phyloP scores from a whole-genome alignment of 495 filamentous ascomycete genomes.

The Aspergillus indologenus region DNA sequence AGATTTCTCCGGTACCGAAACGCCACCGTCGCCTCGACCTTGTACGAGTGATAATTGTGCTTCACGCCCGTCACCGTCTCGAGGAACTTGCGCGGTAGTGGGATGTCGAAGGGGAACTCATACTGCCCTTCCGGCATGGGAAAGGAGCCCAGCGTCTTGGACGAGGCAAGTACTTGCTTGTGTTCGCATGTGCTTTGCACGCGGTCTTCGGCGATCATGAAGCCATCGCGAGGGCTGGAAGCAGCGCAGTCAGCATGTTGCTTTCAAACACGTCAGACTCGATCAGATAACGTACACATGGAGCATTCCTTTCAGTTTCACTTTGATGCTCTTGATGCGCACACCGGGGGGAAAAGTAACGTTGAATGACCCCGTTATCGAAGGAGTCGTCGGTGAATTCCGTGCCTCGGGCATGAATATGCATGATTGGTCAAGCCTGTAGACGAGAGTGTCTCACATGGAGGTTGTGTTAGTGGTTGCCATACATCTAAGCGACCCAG shows the following conservation, averaged over 20 bases:
- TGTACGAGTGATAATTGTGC: conserved; percentile 24
- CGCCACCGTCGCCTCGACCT: conserved; percentile 20
- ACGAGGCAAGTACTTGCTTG: conserved; percentile 18
- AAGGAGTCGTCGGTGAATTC: conserved; percentile 1
- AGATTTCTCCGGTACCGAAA: conserved; percentile 14
- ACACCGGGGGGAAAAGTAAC: conserved; percentile 8
- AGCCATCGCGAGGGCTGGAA: conserved; percentile 10
- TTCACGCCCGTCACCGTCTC: conserved; percentile 20
- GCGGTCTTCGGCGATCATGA: conserved; percentile 4
- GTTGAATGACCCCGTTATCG: conserved; percentile 16
- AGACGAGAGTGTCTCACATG: background rate
- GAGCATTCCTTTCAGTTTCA: conserved; percentile 16
- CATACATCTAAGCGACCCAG: background rate
- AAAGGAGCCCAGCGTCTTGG: conserved; percentile 21
- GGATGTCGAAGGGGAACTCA: conserved; percentile 26
- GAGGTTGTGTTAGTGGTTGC: background rate
- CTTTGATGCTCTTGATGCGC: conserved; percentile 18
- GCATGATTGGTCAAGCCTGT: conserved; percentile 21
- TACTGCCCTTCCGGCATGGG: conserved; percentile 22
- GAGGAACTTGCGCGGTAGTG: conserved; percentile 11
- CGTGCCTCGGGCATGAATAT: conserved; percentile 18
- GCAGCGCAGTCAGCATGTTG: background rate
- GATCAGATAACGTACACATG: conserved; percentile 15
- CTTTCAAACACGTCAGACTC: background rate
- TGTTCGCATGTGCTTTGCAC: conserved; percentile 16